Conservation (phyloP, 148 eudicot genomes). For the Vaccinium vitisidaea region DNA sequence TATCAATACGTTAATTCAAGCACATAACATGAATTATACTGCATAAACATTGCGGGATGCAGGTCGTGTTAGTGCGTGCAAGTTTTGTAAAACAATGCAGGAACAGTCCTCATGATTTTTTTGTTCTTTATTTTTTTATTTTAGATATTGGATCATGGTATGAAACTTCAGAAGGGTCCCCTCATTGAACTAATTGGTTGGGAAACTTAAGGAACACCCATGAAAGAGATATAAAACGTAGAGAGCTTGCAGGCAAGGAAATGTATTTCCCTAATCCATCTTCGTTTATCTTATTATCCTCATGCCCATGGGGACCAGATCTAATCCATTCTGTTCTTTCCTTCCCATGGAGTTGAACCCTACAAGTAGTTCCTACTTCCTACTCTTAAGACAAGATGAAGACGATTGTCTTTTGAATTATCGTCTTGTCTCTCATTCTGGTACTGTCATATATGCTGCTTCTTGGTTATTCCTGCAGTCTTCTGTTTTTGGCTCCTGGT, state of each 20-base stretch:
- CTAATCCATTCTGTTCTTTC: not conserved
- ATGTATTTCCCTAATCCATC: not conserved
- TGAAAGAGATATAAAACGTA: not conserved
- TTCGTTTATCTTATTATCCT: too few relatives aligned
- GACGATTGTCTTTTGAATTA: not conserved
- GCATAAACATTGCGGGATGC: not conserved
- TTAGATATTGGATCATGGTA: not conserved
- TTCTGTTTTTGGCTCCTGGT: not conserved
- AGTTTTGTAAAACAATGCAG: not conserved
- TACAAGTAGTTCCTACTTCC: not conserved
- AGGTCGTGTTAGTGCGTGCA: not conserved
- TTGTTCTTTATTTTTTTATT: not conserved
- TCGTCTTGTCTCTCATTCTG: not conserved
- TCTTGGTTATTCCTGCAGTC: not conserved
- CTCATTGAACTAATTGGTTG: not conserved
- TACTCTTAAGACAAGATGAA: not conserved
- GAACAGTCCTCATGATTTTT: not conserved
- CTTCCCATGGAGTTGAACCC: not conserved
- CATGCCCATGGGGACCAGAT: not conserved
- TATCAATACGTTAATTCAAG: not conserved
- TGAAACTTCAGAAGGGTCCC: not conserved
- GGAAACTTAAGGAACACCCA: not conserved
- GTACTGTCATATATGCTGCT: slow-evolving; percentile 1
- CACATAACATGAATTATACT: not conserved
- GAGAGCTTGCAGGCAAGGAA: not conserved